A percentile compares a stretch with the other conserved stretches of the same genome.
Evolutionary conservation across 1,139 yeast species (phyloP).

Genomic region (Suhomyces taliae): DNA sequence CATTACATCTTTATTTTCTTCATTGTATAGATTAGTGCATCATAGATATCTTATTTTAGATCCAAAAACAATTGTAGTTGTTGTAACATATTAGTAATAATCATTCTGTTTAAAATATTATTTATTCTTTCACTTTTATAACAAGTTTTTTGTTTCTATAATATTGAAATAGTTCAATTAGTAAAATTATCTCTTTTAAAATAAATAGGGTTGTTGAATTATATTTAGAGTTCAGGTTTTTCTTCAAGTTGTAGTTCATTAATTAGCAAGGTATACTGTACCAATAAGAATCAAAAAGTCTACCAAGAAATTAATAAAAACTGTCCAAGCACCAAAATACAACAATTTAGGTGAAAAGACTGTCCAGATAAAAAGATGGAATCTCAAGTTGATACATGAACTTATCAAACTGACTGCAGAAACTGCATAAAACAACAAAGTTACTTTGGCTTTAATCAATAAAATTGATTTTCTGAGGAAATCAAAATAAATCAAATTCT

Average conservation of each 20-base stretch:
- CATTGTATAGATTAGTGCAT: not conserved
- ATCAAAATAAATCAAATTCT: conserved; percentile 16
- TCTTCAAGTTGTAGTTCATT: not conserved
- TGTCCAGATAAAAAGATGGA: conserved; percentile 94
- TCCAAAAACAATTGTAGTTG: too few species aligned
- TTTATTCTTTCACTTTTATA: too few species aligned
- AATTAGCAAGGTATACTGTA: conserved; percentile 12
- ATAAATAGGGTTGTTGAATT: not conserved
- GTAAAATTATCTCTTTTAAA: not conserved
- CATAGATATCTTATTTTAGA: not conserved
- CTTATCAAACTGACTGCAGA: conserved; percentile 58
- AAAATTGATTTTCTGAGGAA: conserved; percentile 34
- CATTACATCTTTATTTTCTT: not conserved
- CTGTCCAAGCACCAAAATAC: conserved; percentile 76
- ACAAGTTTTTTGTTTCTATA: too few species aligned
- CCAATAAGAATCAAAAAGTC: conserved; percentile 31
- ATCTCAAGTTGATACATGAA: conserved; percentile 74
- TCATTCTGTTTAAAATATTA: too few species aligned
- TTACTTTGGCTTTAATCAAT: conserved; percentile 36
- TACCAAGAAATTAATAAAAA: conserved; percentile 48
- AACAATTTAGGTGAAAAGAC: conserved; percentile 92
- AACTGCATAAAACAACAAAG: conserved; percentile 56
- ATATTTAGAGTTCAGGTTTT: too few species aligned
- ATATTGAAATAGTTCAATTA: not conserved
- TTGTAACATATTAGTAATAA: too few species aligned